A percentile compares a stretch with the other conserved stretches of the same genome.
These are phyloP conservation scores for Leishmania amazonensis DNA, from an alignment of 208 protist genomes.

Conservation along the genomic window DNA sequence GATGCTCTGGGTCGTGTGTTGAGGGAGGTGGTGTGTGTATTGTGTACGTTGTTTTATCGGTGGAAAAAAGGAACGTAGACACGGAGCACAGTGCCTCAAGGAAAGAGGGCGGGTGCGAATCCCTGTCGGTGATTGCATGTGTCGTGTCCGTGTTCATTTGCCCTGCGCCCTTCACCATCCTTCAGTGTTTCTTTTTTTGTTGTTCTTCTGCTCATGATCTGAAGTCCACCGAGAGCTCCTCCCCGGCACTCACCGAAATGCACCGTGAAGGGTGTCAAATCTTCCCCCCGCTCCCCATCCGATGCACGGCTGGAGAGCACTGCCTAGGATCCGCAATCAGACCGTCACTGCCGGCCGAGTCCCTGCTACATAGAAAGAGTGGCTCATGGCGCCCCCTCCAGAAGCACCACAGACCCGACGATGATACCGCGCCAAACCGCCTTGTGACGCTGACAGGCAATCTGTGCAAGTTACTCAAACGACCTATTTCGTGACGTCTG, in stretches of 20 bases:
- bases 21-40: not conserved
- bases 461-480: not conserved
- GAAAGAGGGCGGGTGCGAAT: no score
- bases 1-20: not conserved
- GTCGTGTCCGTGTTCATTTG: not conserved
- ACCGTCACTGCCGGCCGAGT: not conserved
- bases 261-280: not conserved
- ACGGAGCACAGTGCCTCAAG: not conserved
- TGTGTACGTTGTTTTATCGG: not conserved
- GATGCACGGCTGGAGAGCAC: not conserved
- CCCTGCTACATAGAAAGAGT: not conserved
- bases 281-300: not conserved
- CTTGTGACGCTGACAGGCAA: not conserved
- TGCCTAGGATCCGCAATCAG: not conserved
- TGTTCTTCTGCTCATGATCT: not conserved
- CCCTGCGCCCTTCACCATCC: not conserved
- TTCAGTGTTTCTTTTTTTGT: not conserved
- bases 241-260: not conserved
- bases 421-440: not conserved
- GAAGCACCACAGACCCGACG: not conserved
- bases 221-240: not conserved
- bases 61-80: not conserved
- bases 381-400: not conserved
- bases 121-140: not conserved
- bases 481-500: not conserved